Evolutionary conservation across 148 eudicot genomes (phyloP).

Genomic region (Rhododendron williamsianum): DNA sequence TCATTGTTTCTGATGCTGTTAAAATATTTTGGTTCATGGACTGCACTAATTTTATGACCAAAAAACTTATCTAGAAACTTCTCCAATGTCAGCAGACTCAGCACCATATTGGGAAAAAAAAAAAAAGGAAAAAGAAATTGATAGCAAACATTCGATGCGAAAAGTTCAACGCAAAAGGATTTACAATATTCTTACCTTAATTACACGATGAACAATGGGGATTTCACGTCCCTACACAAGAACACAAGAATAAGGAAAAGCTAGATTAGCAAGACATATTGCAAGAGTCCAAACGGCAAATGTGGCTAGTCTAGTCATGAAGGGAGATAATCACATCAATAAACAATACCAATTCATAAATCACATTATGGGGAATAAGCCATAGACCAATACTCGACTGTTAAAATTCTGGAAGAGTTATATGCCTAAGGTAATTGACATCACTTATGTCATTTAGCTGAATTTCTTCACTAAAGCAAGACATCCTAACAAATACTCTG

Average conservation of each 20-base stretch:
- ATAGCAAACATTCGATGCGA: neutral
- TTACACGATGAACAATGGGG: conserved; percentile 82
- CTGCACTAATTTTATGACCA: neutral
- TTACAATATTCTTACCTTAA: conserved; percentile 33
- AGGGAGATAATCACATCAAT: neutral
- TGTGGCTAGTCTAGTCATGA: neutral
- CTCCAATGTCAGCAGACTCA: neutral
- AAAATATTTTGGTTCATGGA: neutral
- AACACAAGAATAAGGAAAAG: conserved; percentile 11
- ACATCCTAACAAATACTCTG: neutral
- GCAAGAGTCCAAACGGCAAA: neutral
- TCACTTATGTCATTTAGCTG: neutral
- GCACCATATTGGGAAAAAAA: neutral
- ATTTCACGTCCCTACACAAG: conserved; percentile 59
- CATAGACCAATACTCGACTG: neutral
- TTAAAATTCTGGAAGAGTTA: neutral
- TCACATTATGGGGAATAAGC: neutral
- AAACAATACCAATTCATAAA: neutral
- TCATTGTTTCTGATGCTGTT: neutral
- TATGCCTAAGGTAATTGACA: neutral
- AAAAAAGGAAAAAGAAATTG: neutral
- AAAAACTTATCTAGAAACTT: neutral
- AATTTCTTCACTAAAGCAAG: neutral
- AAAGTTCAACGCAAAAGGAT: neutral
- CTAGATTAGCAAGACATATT: neutral